Evolutionary conservation across 129 eudicot genomes (phyloP), one percentile per base, ranked within the genome.

Genomic region (Heracleum sosnowskyi): DNA sequence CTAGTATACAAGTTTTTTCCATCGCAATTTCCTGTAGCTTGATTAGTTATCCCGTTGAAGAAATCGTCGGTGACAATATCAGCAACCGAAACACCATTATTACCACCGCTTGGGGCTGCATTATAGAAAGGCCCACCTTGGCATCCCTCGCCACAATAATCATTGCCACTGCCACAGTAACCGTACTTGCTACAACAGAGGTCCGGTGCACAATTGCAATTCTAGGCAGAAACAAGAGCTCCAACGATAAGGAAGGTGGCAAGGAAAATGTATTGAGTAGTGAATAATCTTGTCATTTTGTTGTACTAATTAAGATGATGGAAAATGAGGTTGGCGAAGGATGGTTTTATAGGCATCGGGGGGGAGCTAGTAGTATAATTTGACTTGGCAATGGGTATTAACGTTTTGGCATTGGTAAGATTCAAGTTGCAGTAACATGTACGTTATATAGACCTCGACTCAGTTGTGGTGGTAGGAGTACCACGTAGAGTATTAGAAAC

Each of bases 51-150:
- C 18, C 87, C 83, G 24, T 86, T 79, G 36, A 86, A 86, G 46
- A 86, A 86, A 11, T 66, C 79, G 36, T 81, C 85, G 0, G 90
- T 83, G 26, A 86, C 87, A 33, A 86, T 86, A 80, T 83, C 81
- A 10, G 74, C 60, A 47, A 86, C 87, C 3, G 76, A 69, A 1
- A 77, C 74, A 12, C 46, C 74, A 70, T 11, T 44, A 11, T 4
- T 4, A 69, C 40, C 40, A 18, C 74, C 29, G 11, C 44, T 7
- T 2, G 45, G 74, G 24, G 22, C 73, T 22, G 28, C 28, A 9
- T 69, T 69, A 17, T 16, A 5, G 42, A 45, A 69, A 36, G 74
- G 74, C 12, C 74, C 74, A 31, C 3, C 28, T 22, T 20, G 74
- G 74, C 74, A 69, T 69, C 74, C 74, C n/a, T 16, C 13, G 16